phyloP scores from a whole-genome alignment of 2,329 filamentous ascomycete genomes.

The Torrubiella hemipterigena region DNA sequence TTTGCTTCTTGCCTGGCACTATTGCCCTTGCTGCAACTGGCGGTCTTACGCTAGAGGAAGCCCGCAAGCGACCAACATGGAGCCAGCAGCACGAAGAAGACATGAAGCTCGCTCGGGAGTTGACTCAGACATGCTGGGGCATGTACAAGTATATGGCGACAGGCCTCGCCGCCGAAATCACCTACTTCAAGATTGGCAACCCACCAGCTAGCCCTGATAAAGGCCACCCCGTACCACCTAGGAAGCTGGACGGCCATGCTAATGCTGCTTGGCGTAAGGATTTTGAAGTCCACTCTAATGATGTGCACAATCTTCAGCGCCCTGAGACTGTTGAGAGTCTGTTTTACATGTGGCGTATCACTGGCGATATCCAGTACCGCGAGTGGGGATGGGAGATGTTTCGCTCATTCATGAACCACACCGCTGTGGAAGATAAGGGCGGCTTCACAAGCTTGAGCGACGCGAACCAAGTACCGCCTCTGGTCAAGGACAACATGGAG shows the following conservation, averaged over 20 bases:
- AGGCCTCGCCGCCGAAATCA: slow-evolving; percentile 88
- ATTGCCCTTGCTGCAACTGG: slow-evolving; percentile 82
- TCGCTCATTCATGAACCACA: slow-evolving; percentile 77
- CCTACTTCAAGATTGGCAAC: slow-evolving; percentile 68
- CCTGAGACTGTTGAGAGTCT: slow-evolving; percentile 94
- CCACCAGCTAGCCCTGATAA: slow-evolving; percentile 51
- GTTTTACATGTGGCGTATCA: slow-evolving; percentile 99
- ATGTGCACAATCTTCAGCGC: slow-evolving; percentile 84
- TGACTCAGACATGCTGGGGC: slow-evolving; percentile 96
- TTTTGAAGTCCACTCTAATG: slow-evolving; percentile 67
- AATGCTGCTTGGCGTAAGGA: slow-evolving; percentile 63
- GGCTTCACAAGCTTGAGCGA: slow-evolving; percentile 76
- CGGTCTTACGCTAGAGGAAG: slow-evolving; percentile 63
- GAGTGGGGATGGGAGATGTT: slow-evolving; percentile 99
- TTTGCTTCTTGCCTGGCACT: slow-evolving; percentile 94
- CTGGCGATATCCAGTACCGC: slow-evolving; percentile 75
- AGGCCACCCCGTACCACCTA: slow-evolving; percentile 34
- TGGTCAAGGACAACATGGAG: slow-evolving; percentile 84
- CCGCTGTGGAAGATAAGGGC: slow-evolving; percentile 61
- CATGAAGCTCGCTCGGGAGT: slow-evolving; percentile 73
- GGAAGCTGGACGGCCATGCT: slow-evolving; percentile 35
- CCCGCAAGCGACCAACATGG: slow-evolving; percentile 63
- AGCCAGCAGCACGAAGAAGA: slow-evolving; percentile 70
- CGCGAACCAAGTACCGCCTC: slow-evolving; percentile 59
- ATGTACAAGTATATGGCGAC: slow-evolving; percentile 90